These are phyloP conservation scores for Salvia hispanica DNA, from an alignment of 257 asterid species.

Conservation along the genomic window DNA sequence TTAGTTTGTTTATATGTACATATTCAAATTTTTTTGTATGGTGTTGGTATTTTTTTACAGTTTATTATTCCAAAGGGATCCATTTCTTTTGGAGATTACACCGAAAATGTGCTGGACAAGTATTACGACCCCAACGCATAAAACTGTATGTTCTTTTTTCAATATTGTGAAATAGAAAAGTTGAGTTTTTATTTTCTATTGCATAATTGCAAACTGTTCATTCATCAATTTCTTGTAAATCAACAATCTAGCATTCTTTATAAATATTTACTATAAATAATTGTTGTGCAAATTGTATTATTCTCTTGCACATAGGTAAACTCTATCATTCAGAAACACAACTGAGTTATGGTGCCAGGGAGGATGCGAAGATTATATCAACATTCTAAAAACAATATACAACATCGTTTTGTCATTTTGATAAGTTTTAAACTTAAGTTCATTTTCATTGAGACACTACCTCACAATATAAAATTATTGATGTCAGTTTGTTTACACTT, in stretches of 20 bases:
- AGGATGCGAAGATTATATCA: too few species aligned
- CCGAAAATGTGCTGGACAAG: slow-evolving; percentile 85
- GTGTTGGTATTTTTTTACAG: slow-evolving; percentile 37
- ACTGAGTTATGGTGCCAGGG: too few species aligned
- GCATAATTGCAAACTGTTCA: background rate
- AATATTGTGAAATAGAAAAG: slow-evolving; percentile 1
- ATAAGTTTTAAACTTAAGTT: too few species aligned
- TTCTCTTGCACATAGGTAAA: too few species aligned
- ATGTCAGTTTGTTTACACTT: too few species aligned
- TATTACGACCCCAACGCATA: slow-evolving; percentile 63
- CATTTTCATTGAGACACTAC: too few species aligned
- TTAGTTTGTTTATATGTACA: background rate
- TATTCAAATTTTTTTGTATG: background rate
- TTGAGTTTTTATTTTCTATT: background rate
- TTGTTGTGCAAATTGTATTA: background rate
- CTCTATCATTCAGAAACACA: too few species aligned
- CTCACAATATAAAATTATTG: too few species aligned
- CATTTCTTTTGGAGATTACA: slow-evolving; percentile 84
- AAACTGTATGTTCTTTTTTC: slow-evolving; percentile 1
- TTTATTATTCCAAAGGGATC: slow-evolving; percentile 55
- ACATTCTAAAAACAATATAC: too few species aligned
- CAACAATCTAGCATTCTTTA: background rate
- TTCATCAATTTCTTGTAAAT: slow-evolving; percentile 5
- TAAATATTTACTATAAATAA: background rate
- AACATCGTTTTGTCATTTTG: too few species aligned